A percentile compares a stretch with the other conserved stretches of the same genome.
phyloP scores from a whole-genome alignment of 1,284 basidiomycete genomes.

The Cutaneotrichosporon cyanovorans region DNA sequence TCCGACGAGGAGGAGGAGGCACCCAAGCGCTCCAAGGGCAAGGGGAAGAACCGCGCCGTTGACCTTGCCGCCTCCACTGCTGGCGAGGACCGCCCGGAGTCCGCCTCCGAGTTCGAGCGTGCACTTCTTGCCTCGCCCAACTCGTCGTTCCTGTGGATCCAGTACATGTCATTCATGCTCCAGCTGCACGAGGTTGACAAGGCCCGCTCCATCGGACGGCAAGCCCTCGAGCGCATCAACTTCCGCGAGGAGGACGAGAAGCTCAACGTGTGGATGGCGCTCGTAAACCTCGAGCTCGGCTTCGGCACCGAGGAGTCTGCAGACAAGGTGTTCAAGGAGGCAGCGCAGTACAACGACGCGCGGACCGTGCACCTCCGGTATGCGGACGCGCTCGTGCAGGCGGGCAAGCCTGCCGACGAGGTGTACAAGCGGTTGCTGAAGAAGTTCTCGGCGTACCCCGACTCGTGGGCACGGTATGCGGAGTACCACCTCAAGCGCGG shows the following conservation, averaged over 20 bases:
- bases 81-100: slow-evolving; percentile 67
- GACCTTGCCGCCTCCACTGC: slow-evolving; percentile 82
- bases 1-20: slow-evolving; percentile 19
- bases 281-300: slow-evolving; percentile 89
- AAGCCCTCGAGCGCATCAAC: slow-evolving; percentile 79
- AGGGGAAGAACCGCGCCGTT: slow-evolving; percentile 55
- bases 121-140: slow-evolving; percentile 91
- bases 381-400: slow-evolving; percentile 74
- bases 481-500: slow-evolving; percentile 66
- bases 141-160: slow-evolving; percentile 96
- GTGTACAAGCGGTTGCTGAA: slow-evolving; percentile 76
- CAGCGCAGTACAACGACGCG: slow-evolving; percentile 80
- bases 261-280: slow-evolving; percentile 94
- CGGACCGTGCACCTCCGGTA: slow-evolving; percentile 81
- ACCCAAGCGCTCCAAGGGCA: slow-evolving; percentile 8
- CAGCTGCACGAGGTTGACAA: slow-evolving; percentile 93
- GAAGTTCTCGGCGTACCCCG: slow-evolving; percentile 85
- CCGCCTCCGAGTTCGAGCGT: slow-evolving; percentile 89
- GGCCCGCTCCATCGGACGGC: slow-evolving; percentile 76
- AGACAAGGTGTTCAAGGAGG: slow-evolving; percentile 80
- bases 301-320: slow-evolving; percentile 80
- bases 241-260: slow-evolving; percentile 96
- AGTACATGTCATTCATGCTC: slow-evolving; percentile 98
- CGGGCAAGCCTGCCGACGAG: slow-evolving; percentile 73
- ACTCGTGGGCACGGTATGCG: slow-evolving; percentile 83